These are phyloP conservation scores for Spongospora subterranea DNA, from an alignment of 208 protist species.

Conservation along the genomic window DNA sequence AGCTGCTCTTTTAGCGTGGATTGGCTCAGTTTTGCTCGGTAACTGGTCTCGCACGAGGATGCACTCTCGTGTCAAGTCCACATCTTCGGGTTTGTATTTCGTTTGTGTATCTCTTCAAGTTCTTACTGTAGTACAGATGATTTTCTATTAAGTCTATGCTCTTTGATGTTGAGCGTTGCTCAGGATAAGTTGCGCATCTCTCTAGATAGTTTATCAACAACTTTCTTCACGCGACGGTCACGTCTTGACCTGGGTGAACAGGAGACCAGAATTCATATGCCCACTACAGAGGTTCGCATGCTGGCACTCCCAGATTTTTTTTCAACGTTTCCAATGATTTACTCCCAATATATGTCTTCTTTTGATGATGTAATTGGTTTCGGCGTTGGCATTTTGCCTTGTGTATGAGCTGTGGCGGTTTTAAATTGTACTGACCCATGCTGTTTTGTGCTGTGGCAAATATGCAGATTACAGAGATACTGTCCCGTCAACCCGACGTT, in stretches of 20 bases:
- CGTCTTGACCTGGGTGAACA: not conserved
- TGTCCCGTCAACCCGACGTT: not conserved
- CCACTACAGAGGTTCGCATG: not conserved
- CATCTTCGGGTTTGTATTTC: not conserved
- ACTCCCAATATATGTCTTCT: not conserved
- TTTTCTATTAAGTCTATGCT: not conserved
- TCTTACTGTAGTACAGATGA: not conserved
- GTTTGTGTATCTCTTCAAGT: not conserved
- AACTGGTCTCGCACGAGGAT: not conserved
- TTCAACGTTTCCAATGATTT: not conserved
- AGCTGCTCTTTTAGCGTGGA: not conserved
- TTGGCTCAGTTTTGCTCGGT: not conserved
- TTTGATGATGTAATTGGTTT: too few species aligned
- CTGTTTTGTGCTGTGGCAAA: too few species aligned
- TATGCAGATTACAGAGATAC: not conserved
- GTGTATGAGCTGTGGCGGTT: too few species aligned
- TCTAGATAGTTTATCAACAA: not conserved
- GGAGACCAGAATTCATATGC: not conserved
- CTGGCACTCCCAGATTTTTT: too few species aligned
- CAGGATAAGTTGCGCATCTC: not conserved
- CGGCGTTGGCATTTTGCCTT: too few species aligned
- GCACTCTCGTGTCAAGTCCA: not conserved
- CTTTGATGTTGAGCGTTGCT: not conserved
- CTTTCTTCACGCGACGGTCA: not conserved
- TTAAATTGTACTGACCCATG: too few species aligned